Evolutionary conservation across 2,329 filamentous ascomycete species (phyloP), one percentile per base, ranked within the genome.

Genomic region (Boeremia exigua): DNA sequence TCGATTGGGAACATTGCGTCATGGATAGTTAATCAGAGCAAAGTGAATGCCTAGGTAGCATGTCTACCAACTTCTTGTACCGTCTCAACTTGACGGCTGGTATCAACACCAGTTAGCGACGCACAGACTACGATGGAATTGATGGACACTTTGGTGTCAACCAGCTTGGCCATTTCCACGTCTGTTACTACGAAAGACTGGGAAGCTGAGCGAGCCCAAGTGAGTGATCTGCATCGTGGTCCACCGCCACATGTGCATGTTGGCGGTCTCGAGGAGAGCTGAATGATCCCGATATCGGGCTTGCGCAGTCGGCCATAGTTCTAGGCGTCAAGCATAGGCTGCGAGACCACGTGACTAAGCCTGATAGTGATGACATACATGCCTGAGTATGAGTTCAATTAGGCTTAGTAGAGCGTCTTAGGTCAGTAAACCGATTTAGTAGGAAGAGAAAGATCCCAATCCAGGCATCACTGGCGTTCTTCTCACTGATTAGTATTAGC

Each of bases 371-470:
- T 44, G 68, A 71, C 4, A 74, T 80, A 15, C 78, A 74, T 55
- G 77, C 76, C 1, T 79, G 25, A 68, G 76, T 4, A 77, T 80
- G 1, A 78, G 81, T 51, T 78, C 78, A 3, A 77, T 77, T 9
- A 61, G 59, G 0, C 67, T 44, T 14, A 5, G 37, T 39, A 17
- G n/a, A 45, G 47, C 53, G 36, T 42, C 4, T 8, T 32, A 79
- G 78, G 78, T 80, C 19, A 80, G 77, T 7, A 80, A 78, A 0
- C 69, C 70, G 3, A 79, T 80, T 73, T 77, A 80, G 48, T 68
- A 79, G 47, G 77, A 80, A 53, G 80, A 77, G 77, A 79, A 80
- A 54, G 76, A 78, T 14, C 77, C 78, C 0, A 80, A 80, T 39
- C 78, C 78, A 0, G 77, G 77, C 0, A 60, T 81, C 0, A 69